Percentiles rank a stretch among this genome's conserved stretches.
phyloP scores from a whole-genome alignment of 1,139 yeast species.

The Protomyces macrosporus region DNA sequence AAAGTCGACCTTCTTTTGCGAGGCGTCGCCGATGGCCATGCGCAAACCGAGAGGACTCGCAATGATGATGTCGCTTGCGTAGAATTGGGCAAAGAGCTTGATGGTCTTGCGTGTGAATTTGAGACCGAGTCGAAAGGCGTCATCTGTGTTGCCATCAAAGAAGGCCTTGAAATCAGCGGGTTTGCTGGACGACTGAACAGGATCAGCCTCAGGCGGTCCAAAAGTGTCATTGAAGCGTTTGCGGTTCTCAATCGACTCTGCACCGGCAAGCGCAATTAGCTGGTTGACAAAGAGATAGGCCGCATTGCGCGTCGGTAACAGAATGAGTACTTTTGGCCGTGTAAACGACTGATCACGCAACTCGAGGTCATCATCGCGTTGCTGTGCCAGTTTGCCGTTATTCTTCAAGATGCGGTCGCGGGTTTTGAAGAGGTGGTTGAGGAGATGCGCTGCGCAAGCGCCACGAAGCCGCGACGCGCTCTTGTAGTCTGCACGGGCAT shows the following conservation, averaged over 20 bases:
- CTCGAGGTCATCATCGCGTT: constrained; percentile 44
- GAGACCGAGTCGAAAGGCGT: constrained; percentile 81
- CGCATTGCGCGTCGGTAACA: constrained; percentile 78
- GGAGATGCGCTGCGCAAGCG: constrained; percentile 62
- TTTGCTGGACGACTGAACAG: constrained; percentile 44
- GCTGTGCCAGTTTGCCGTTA: constrained; percentile 52
- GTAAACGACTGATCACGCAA: constrained; percentile 92
- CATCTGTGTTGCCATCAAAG: constrained; percentile 87
- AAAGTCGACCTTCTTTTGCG: constrained; percentile 39
- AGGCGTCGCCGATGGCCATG: constrained; percentile 59
- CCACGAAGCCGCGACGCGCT: constrained; percentile 48
- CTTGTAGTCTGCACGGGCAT: constrained; percentile 51
- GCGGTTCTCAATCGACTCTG: constrained; percentile 67
- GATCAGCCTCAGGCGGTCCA: constrained; percentile 42
- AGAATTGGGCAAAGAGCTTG: constrained; percentile 77
- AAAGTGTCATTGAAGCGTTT: constrained; percentile 71
- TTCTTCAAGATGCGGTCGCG: constrained; percentile 75
- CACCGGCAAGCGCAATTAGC: constrained; percentile 58
- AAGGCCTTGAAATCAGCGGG: constrained; percentile 77
- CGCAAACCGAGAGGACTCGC: constrained; percentile 92
- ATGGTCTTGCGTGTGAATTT: constrained; percentile 84
- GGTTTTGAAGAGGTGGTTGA: constrained; percentile 72
- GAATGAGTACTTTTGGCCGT: constrained; percentile 76
- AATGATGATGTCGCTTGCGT: constrained; percentile 74
- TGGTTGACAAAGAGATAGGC: constrained; percentile 66